These are phyloP conservation scores for Eucalyptus tenuipes DNA, from an alignment of 345 rosid species.

Conservation along the genomic window DNA sequence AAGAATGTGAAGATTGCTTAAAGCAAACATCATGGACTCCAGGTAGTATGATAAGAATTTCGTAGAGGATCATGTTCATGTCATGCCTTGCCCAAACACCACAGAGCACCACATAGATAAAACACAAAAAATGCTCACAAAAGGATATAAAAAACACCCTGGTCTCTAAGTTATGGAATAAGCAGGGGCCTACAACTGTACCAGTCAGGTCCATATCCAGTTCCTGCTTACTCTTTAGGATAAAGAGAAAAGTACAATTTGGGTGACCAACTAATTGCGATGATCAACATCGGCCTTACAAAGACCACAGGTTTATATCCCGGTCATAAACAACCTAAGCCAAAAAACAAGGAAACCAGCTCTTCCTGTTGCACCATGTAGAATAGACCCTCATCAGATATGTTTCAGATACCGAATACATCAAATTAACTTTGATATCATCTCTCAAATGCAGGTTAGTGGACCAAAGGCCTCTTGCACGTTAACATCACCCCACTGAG, in stretches of 20 bases:
- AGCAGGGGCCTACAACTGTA: neutral
- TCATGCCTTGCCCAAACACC: neutral
- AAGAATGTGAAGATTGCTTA: neutral
- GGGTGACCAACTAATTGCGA: neutral
- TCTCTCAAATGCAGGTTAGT: neutral
- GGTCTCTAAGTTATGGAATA: neutral
- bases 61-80: neutral
- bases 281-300: neutral
- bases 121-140: neutral
- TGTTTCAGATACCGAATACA: neutral
- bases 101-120: neutral
- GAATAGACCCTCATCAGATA: neutral
- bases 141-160: neutral
- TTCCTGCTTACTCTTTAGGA: neutral
- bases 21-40: neutral
- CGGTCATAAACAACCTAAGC: neutral
- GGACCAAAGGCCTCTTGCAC: neutral
- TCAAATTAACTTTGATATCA: neutral
- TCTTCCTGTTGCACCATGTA: neutral
- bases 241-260: neutral
- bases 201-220: neutral
- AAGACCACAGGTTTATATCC: neutral
- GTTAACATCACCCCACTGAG: constrained; percentile 85
- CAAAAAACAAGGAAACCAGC: neutral
- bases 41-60: neutral